These are phyloP conservation scores for Puccinia brachypodii DNA, from an alignment of 1,284 basidiomycete species.

Conservation along the genomic window DNA sequence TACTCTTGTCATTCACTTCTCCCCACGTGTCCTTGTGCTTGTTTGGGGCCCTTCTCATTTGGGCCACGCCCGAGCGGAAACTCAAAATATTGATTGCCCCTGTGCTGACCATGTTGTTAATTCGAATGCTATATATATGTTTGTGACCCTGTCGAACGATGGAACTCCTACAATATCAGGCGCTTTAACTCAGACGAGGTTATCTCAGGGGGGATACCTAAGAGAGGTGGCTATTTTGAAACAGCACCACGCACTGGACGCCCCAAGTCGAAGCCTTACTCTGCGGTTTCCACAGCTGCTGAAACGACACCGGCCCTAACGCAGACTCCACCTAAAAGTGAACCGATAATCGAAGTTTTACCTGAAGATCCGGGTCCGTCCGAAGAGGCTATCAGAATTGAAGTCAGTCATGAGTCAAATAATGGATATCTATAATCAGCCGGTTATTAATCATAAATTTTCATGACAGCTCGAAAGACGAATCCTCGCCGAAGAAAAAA, in stretches of 20 bases:
- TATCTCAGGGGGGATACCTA: constrained; percentile 21
- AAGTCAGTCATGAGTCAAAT: not conserved
- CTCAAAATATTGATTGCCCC: not conserved
- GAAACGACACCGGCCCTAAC: not conserved
- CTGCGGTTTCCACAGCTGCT: constrained; percentile 1
- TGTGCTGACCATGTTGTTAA: constrained; percentile 20
- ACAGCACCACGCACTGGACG: not conserved
- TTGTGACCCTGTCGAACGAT: not conserved
- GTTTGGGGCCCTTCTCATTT: no score
- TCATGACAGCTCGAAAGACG: not conserved
- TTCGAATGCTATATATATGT: not conserved
- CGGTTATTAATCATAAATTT: not conserved
- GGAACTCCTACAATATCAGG: not conserved
- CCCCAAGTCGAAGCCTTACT: not conserved
- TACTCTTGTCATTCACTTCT: not conserved
- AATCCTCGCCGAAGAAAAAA: constrained; percentile 24
- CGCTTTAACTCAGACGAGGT: constrained; percentile 23
- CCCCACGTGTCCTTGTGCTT: constrained; percentile 4
- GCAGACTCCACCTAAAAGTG: not conserved
- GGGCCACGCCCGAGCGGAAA: not conserved
- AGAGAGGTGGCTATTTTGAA: constrained; percentile 42
- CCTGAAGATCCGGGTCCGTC: constrained; percentile 2
- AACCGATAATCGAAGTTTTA: not conserved
- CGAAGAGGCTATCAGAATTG: constrained; percentile 4
- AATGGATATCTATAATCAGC: not conserved